phyloP scores from a whole-genome alignment of 352 stramenopile species.

The Lagenidium giganteum region DNA sequence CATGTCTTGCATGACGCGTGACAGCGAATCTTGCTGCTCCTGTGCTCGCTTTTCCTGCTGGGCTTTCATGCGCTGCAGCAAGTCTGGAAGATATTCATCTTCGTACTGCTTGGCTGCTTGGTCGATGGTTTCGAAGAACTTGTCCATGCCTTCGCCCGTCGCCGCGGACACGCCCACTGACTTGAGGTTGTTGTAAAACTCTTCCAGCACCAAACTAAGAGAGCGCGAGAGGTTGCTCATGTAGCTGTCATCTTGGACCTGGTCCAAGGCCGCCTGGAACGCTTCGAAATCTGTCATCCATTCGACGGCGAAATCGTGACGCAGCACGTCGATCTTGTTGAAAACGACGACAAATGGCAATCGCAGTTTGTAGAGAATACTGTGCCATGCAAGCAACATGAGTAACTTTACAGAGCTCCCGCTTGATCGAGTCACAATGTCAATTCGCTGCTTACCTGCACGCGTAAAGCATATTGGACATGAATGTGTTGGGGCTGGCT shows the following conservation, averaged over 20 bases:
- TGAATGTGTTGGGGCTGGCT: slow-evolving; percentile 96
- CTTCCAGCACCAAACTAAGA: slow-evolving; percentile 70
- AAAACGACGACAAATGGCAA: slow-evolving; percentile 96
- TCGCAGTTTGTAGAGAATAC: slow-evolving; percentile 96
- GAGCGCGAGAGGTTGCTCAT: slow-evolving; percentile 87
- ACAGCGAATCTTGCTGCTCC: slow-evolving; percentile 36
- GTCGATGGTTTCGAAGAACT: slow-evolving; percentile 89
- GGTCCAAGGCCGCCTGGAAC: slow-evolving; percentile 94
- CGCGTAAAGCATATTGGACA: slow-evolving; percentile 99
- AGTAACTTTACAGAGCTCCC: no score
- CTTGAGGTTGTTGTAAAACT: slow-evolving; percentile 91
- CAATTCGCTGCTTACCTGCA: slow-evolving; percentile 69
- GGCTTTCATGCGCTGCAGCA: slow-evolving; percentile 45
- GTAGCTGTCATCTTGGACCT: slow-evolving; percentile 81
- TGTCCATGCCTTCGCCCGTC: slow-evolving; percentile 91
- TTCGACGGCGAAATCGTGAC: slow-evolving; percentile 89
- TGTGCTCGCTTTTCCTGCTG: slow-evolving; percentile 36
- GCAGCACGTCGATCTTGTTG: slow-evolving; percentile 96
- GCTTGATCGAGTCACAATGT: no score
- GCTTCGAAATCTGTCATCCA: slow-evolving; percentile 99
- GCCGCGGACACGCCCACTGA: slow-evolving; percentile 91
- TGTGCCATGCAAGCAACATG: neutral
- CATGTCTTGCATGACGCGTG: slow-evolving; percentile 67
- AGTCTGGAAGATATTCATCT: slow-evolving; percentile 67
- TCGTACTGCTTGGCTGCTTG: slow-evolving; percentile 79